Evolutionary conservation across 2,329 filamentous ascomycete genomes (phyloP), one percentile per base, ranked within the genome.

Genomic region (Sarocladium oryzae): DNA sequence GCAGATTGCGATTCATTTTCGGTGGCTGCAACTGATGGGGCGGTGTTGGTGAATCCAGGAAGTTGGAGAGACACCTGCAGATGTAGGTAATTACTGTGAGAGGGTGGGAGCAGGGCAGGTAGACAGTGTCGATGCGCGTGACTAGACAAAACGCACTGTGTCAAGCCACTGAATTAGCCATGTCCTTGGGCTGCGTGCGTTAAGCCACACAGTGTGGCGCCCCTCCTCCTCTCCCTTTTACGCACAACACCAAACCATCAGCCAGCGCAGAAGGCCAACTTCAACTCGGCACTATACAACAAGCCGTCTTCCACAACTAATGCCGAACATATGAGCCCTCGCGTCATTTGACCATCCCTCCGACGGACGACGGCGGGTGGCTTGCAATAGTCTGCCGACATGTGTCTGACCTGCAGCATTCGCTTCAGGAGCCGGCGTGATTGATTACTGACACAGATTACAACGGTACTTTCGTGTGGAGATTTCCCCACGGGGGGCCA

Each of bases 161-260:
- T 20, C 20, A 15, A 30, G 43, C 43, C 43, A 32, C 26, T 32
- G 16, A 41, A 8, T 16, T 20, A 21, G 16, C 16, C 18, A 7
- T 7, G 20, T 4, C 7, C 6, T 40, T 6, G 37, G 10, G 4
- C 3, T 13, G 24, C 24, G 7, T n/a, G 20, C 6, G 16, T 40
- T 13, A n/a, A 32, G 43, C 43, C 43, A 48, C 43, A 48, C 43
- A 48, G 26, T 45, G 40, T 45, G 40, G 23, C 40, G 24, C 9
- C 21, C 21, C 15, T 4, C 21, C 24, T 30, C 23, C 10, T 4
- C 15, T n/a, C n/a, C n/a, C n/a, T n/a, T n/a, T n/a, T n/a, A n/a
- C n/a, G n/a, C n/a, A n/a, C n/a, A n/a, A n/a, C n/a, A n/a, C n/a
- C n/a, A n/a, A n/a, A n/a, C n/a, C n/a, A n/a, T n/a, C n/a, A n/a